Percentiles rank a stretch among this genome's conserved stretches.
These are phyloP conservation scores for Quercus gilva DNA, from an alignment of 306 rosid species.

Conservation along the genomic window DNA sequence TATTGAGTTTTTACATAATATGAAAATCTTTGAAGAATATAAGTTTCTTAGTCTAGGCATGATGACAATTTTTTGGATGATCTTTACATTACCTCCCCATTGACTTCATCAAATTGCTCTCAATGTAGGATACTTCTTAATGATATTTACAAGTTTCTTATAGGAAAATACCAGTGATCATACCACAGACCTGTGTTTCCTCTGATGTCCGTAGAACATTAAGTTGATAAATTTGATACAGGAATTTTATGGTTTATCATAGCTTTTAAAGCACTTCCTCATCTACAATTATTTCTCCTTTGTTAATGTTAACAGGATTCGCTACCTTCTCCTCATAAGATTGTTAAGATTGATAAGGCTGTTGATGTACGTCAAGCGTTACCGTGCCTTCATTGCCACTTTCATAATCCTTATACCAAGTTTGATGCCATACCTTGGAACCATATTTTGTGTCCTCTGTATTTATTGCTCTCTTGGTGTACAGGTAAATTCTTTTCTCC, in stretches of 20 bases:
- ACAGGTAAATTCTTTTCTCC: slow-evolving; percentile 60
- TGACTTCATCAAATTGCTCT: not conserved
- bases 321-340: slow-evolving; percentile 96
- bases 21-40: not conserved
- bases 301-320: slow-evolving; percentile 66
- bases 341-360: slow-evolving; percentile 86
- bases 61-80: not conserved
- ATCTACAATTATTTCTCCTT: slow-evolving; percentile 4
- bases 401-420: slow-evolving; percentile 92
- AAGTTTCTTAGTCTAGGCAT: not conserved
- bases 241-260: not conserved
- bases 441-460: slow-evolving; percentile 76
- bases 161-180: not conserved
- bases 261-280: not conserved
- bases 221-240: not conserved
- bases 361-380: slow-evolving; percentile 77
- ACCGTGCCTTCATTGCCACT: slow-evolving; percentile 88
- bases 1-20: not conserved
- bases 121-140: not conserved
- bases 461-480: slow-evolving; percentile 85
- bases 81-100: not conserved
- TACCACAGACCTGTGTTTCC: not conserved
- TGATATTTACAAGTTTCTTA: not conserved
- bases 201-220: not conserved
- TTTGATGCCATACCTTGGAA: slow-evolving; percentile 97